phyloP scores from a whole-genome alignment of 1,139 yeast genomes.

The Ogataea hybrid region DNA sequence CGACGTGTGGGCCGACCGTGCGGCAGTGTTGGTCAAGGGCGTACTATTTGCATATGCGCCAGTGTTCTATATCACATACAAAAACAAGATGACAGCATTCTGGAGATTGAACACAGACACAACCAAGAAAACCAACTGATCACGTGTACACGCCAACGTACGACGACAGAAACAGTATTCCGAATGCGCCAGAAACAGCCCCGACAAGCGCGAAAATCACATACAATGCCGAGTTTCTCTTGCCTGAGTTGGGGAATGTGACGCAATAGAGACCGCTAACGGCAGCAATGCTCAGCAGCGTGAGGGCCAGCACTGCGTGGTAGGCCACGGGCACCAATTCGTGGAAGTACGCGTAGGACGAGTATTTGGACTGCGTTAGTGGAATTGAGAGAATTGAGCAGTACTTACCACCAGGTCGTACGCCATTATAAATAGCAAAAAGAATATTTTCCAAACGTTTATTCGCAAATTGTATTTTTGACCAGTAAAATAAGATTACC shows the following conservation, averaged over 20 bases:
- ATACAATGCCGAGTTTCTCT: slow-evolving; percentile 11
- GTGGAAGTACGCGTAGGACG: slow-evolving; percentile 9
- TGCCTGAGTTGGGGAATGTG: slow-evolving; percentile 6
- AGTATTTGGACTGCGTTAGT: slow-evolving; percentile 1
- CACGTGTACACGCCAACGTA: slow-evolving; percentile 31
- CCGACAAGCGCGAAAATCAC: slow-evolving; percentile 20
- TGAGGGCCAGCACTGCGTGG: slow-evolving; percentile 17
- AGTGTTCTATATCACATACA: slow-evolving; percentile 20
- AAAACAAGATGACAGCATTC: slow-evolving; percentile 13
- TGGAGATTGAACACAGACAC: slow-evolving; percentile 10
- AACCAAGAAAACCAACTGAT: slow-evolving; percentile 10
- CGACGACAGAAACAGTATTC: slow-evolving; percentile 28
- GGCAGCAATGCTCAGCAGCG: slow-evolving; percentile 13
- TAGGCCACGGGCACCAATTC: slow-evolving; percentile 12
- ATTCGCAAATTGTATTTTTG: no score
- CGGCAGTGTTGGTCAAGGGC: slow-evolving; percentile 13
- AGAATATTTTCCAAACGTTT: not conserved
- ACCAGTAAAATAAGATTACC: no score
- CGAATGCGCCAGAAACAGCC: slow-evolving; percentile 27
- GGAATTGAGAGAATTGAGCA: no score
- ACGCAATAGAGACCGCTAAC: slow-evolving; percentile 18
- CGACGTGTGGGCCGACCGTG: slow-evolving; percentile 12
- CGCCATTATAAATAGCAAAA: slow-evolving; percentile 1
- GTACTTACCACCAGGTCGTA: slow-evolving; percentile 11
- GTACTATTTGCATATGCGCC: slow-evolving; percentile 21